Conservation (phyloP, 163 green algal species). For the Prototheca cutis region DNA sequence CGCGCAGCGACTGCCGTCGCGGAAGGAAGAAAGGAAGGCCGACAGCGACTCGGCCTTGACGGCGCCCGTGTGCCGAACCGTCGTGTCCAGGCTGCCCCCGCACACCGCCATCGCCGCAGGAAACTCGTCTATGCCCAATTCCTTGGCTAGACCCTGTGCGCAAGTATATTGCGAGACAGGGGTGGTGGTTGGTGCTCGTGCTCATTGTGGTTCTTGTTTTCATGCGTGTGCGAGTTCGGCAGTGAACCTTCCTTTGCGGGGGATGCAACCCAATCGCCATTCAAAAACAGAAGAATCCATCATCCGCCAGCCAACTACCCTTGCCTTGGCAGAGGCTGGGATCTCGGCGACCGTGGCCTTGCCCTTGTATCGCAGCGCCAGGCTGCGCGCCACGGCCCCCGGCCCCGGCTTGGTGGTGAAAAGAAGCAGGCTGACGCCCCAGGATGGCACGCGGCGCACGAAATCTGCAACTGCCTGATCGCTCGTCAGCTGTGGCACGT, state of each 20-base stretch:
- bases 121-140: slow-evolving; percentile 20
- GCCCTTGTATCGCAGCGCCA: slow-evolving; percentile 50
- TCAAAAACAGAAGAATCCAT: no score
- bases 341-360: slow-evolving; percentile 54
- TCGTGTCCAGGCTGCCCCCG: slow-evolving; percentile 36
- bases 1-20: background rate
- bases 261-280: no score
- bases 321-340: slow-evolving; percentile 6
- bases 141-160: background rate
- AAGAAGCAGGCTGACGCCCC: slow-evolving; percentile 57
- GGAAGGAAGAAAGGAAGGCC: background rate
- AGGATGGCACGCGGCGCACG: slow-evolving; percentile 30
- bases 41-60: background rate
- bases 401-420: slow-evolving; percentile 56
- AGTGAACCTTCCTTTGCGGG: no score
- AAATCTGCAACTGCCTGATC: no score
- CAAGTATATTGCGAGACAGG: no score
- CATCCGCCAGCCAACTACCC: background rate
- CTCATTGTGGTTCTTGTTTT: no score
- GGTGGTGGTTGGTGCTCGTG: no score
- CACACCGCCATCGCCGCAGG: slow-evolving; percentile 63
- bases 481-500: slow-evolving; percentile 32
- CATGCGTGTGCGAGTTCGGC: no score
- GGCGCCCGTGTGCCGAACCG: slow-evolving; percentile 25
- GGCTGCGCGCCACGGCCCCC: slow-evolving; percentile 50